Evolutionary conservation across 1,284 basidiomycete species (phyloP).

Genomic region (Ceratobasidium sp.): DNA sequence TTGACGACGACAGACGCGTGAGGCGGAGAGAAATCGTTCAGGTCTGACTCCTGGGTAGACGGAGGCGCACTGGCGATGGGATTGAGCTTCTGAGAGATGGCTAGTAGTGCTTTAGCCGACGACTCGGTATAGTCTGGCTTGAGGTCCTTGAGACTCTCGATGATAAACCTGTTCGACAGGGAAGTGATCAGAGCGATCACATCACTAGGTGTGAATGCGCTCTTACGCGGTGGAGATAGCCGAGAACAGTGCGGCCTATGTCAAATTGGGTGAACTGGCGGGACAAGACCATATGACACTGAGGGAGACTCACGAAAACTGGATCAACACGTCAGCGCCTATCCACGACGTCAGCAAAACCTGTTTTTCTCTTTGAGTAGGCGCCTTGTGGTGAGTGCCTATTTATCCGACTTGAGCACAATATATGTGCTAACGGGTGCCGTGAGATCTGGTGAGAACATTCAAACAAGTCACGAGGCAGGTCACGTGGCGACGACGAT

Average conservation of each 20-base stretch:
- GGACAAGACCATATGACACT: background rate
- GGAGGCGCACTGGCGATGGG: background rate
- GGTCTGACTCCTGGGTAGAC: background rate
- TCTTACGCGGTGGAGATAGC: conserved; percentile 18
- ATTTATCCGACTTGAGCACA: no score
- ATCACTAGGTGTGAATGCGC: background rate
- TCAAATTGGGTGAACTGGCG: background rate
- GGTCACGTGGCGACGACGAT: no score
- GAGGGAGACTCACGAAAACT: conserved; percentile 14
- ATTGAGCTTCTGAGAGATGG: background rate
- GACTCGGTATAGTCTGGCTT: background rate
- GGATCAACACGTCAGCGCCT: background rate
- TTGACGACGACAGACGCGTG: conserved; percentile 4
- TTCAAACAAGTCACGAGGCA: no score
- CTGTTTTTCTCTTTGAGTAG: no score
- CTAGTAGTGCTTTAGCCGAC: background rate
- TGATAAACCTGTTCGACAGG: background rate
- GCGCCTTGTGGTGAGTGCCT: no score
- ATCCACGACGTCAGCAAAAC: no score
- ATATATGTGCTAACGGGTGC: no score
- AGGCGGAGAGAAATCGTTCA: background rate
- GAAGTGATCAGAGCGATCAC: background rate
- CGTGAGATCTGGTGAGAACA: no score
- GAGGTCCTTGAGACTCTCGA: background rate
- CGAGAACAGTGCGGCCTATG: conserved; percentile 15